These are phyloP conservation scores for Vachellia collinsii DNA, from an alignment of 306 rosid species.

Conservation along the genomic window DNA sequence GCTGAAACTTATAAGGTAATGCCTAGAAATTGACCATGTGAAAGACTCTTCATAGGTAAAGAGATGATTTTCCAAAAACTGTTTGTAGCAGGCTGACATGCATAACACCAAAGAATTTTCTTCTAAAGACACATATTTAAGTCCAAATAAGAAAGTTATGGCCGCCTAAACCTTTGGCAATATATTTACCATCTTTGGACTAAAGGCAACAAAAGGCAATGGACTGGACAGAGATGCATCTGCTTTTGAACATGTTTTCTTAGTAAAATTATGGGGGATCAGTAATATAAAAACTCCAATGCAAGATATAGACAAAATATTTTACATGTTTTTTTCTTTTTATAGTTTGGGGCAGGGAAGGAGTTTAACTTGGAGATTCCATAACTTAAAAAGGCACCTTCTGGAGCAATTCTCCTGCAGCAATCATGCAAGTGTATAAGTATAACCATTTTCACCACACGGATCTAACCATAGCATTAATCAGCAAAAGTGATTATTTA, in stretches of 20 bases:
- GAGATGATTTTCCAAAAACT: neutral
- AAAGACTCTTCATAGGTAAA: neutral
- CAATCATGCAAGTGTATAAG: conserved; percentile 35
- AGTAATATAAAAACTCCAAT: conserved; percentile 22
- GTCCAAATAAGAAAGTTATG: conserved; percentile 11
- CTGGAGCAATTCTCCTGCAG: conserved; percentile 47
- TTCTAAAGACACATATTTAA: neutral
- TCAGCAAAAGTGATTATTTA: conserved; percentile 18
- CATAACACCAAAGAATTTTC: conserved; percentile 20
- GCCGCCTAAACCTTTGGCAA: conserved; percentile 7
- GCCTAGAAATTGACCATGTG: neutral
- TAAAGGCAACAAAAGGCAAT: conserved; percentile 10
- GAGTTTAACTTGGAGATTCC: conserved; percentile 45
- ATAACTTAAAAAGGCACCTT: conserved; percentile 45
- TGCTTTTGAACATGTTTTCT: conserved; percentile 21
- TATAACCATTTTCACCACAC: conserved; percentile 31
- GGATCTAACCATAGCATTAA: conserved; percentile 32
- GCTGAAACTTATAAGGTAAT: neutral
- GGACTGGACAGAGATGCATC: conserved; percentile 19
- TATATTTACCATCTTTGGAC: conserved; percentile 20
- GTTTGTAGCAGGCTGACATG: conserved; percentile 2
- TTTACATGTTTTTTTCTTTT: conserved; percentile 39
- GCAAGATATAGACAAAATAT: conserved; percentile 26
- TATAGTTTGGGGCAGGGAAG: conserved; percentile 32
- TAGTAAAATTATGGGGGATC: conserved; percentile 22